phyloP scores from a whole-genome alignment of 306 rosid species.

The Quercus gilva region DNA sequence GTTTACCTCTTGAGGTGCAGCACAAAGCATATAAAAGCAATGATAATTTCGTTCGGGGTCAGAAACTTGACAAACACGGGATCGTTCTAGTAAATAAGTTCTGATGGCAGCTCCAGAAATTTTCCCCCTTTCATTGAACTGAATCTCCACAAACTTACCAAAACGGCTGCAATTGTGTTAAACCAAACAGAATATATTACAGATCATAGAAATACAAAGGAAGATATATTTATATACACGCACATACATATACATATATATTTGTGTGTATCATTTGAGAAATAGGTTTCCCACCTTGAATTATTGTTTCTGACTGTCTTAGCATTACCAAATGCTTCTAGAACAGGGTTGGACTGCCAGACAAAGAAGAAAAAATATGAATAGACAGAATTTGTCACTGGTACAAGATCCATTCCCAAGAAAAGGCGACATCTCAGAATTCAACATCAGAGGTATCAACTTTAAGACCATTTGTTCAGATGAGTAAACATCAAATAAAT shows the following conservation, averaged over 20 bases:
- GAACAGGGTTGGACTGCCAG: constrained; percentile 92
- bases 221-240: background rate
- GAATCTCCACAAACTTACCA: constrained; percentile 99
- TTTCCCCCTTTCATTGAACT: constrained; percentile 76
- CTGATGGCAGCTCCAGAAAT: constrained; percentile 99
- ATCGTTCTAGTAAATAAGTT: constrained; percentile 85
- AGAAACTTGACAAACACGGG: constrained; percentile 97
- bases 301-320: constrained; percentile 92
- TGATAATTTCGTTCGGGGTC: constrained; percentile 98
- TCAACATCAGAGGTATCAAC: background rate
- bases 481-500: constrained; percentile 2
- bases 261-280: background rate
- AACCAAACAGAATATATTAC: background rate
- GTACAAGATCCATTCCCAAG: constrained; percentile 4
- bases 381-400: background rate
- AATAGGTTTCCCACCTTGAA: constrained; percentile 62
- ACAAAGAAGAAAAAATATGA: constrained; percentile 15
- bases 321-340: constrained; percentile 98
- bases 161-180: constrained; percentile 77
- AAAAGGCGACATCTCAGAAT: constrained; percentile 12
- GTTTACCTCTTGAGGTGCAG: constrained; percentile 82
- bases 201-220: background rate
- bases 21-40: constrained; percentile 98
- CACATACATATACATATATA: too few species aligned
- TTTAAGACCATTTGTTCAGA: background rate